Conservation (phyloP, 345 rosid genomes). For the Eucalyptus decipiens region DNA sequence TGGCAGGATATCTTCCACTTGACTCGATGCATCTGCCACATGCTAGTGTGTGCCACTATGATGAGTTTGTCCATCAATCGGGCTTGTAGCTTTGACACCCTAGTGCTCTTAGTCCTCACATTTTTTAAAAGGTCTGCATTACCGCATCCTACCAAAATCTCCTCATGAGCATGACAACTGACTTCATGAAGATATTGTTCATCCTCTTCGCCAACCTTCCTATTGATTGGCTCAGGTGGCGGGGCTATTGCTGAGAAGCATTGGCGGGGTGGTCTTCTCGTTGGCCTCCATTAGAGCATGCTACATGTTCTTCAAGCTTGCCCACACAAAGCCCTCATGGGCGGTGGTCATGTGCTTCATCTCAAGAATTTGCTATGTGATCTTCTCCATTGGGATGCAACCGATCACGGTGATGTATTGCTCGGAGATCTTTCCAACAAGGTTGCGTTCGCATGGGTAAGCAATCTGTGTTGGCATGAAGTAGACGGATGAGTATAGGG, state of each 20-base stretch:
- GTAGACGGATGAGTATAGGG: no score
- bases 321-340: conserved; percentile 35
- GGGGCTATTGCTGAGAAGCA: conserved; percentile 51
- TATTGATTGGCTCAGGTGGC: conserved; percentile 55
- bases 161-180: conserved; percentile 68
- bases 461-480: no score
- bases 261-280: conserved; percentile 43
- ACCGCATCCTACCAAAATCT: conserved; percentile 17
- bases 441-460: no score
- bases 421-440: no score
- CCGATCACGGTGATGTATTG: no score
- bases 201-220: conserved; percentile 51
- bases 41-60: conserved; percentile 41
- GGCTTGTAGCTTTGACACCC: conserved; percentile 55
- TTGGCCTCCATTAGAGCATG: conserved; percentile 21
- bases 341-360: conserved; percentile 41
- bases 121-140: conserved; percentile 63
- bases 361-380: conserved; percentile 43
- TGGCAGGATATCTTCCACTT: conserved; percentile 60
- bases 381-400: conserved; percentile 73
- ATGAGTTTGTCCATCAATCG: conserved; percentile 63
- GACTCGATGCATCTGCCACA: conserved; percentile 47
- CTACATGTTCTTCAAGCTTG: conserved; percentile 31
- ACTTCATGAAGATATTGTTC: conserved; percentile 45
- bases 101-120: conserved; percentile 53